Evolutionary conservation across 305 asterid genomes (phyloP).

Genomic region (Fraxinus angustifolia): DNA sequence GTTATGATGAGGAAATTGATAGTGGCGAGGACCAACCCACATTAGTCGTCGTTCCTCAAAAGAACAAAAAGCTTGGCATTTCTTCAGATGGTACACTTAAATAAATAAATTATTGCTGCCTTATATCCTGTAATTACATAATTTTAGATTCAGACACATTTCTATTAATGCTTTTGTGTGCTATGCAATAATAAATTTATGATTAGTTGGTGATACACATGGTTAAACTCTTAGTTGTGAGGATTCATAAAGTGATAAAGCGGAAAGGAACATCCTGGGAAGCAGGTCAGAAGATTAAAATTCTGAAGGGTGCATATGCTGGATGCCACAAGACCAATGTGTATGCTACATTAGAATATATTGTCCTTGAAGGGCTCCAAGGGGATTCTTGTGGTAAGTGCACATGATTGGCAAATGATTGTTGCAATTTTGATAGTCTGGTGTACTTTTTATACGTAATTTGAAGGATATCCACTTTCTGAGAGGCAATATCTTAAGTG

Average conservation of each 20-base stretch:
- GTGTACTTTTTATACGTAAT: neutral
- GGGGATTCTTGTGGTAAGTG: slow-evolving; percentile 72
- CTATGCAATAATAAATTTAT: slow-evolving; percentile 17
- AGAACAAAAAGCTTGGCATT: slow-evolving; percentile 42
- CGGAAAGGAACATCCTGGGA: slow-evolving; percentile 54
- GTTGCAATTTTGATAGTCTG: neutral
- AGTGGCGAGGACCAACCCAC: slow-evolving; percentile 53
- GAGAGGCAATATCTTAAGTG: neutral
- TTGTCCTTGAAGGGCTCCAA: slow-evolving; percentile 56
- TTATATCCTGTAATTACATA: neutral
- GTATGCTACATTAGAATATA: slow-evolving; percentile 61
- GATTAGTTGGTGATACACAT: neutral
- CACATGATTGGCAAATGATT: neutral
- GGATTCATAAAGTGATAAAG: slow-evolving; percentile 51
- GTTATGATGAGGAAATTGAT: slow-evolving; percentile 54
- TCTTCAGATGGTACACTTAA: slow-evolving; percentile 51
- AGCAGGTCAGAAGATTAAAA: slow-evolving; percentile 65
- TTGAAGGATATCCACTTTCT: slow-evolving; percentile 3
- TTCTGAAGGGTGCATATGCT: slow-evolving; percentile 61
- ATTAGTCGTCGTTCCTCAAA: slow-evolving; percentile 29
- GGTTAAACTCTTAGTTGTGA: slow-evolving; percentile 38
- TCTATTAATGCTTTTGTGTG: neutral
- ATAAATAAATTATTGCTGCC: neutral
- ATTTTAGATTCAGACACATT: neutral
- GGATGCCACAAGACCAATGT: slow-evolving; percentile 44